A percentile compares a stretch with the other conserved stretches of the same genome.
phyloP scores from a whole-genome alignment of 2,329 filamentous ascomycete genomes.

The Colletotrichum paranaense region DNA sequence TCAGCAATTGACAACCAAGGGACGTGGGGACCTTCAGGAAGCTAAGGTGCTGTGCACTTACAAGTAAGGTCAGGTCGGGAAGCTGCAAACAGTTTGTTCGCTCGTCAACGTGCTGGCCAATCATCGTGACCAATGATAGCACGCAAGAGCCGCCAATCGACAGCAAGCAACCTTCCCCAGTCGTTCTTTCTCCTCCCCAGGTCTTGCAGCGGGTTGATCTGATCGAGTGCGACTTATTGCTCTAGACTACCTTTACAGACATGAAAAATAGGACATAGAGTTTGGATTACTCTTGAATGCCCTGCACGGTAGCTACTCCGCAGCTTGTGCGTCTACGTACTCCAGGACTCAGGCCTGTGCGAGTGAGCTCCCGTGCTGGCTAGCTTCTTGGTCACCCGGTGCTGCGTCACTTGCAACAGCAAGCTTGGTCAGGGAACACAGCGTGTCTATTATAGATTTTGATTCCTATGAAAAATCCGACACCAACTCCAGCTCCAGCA shows the following conservation, averaged over 20 bases:
- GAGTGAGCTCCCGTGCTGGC: too few relatives aligned
- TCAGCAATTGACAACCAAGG: neutral
- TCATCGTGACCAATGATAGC: neutral
- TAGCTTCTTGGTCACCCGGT: neutral
- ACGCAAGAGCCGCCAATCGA: slow-evolving; percentile 11
- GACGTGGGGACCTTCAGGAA: neutral
- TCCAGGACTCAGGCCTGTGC: too few relatives aligned
- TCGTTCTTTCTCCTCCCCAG: neutral
- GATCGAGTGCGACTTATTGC: neutral
- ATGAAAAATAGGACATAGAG: neutral
- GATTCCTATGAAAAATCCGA: neutral
- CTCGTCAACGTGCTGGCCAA: neutral
- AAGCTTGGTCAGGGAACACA: neutral
- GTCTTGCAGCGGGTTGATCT: neutral
- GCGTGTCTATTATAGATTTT: slow-evolving; percentile 31
- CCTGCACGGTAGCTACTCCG: neutral
- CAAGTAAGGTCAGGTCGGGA: neutral
- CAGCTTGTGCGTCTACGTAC: too few relatives aligned
- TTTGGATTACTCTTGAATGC: neutral
- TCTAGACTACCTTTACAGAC: neutral
- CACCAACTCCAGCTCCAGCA: slow-evolving; percentile 8
- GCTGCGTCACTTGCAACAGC: neutral
- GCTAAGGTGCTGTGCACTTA: too few relatives aligned
- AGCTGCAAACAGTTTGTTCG: slow-evolving; percentile 11
- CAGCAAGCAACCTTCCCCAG: slow-evolving; percentile 3